Base-by-base conservation (phyloP, 2,329 filamentous ascomycete species). In the Microascus cirrosus region DNA sequence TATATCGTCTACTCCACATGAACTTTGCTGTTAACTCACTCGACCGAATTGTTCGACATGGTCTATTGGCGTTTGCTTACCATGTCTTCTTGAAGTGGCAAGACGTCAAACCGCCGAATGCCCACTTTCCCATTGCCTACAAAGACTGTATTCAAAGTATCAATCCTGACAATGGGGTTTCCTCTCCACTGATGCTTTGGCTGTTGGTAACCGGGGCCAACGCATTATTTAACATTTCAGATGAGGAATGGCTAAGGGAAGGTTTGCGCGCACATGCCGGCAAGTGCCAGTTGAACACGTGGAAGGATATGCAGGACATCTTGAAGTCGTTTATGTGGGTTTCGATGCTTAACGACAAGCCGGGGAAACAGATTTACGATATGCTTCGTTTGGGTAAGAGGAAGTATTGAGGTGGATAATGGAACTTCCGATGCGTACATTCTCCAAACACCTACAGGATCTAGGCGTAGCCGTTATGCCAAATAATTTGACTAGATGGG, bases 11-110 rank as follows among this genome's bases (percentile, higher is more conserved):
- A 2, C 61, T 76, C 20, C 53, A 65, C 36, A 69, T 70, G 65
- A 54, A 57, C 3, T 70, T 70, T 58, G 59, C 63, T 6, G 18
- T 32, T 2, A 63, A 61, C 13, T 68, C 68, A 1, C 53, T 62
- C 5, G 62, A 72, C 39, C 72, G 76, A 61, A 63, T 65, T 1
- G 61, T 76, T 12, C 70, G 73, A 2, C 65, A 72, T 10, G 71
- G 73, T 18, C 63, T 76, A 0, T 60, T 77, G 1, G 67, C 67
- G 18, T 74, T 73, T 55, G 65, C 66, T 4, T 67, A 64, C n/a
- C 64, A 66, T 57, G 59, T 73, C n/a, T 76, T 76, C 60, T 62
- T 76, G 7, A 70, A 70, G 48, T 73, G 70, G 70, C 61, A 66
- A 25, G 60, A 65, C 32, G 54, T 70, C 18, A 56, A 32, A 54